Evolutionary conservation across 2,329 filamentous ascomycete genomes (phyloP).

Genomic region (Pleurostoma richardsiae): DNA sequence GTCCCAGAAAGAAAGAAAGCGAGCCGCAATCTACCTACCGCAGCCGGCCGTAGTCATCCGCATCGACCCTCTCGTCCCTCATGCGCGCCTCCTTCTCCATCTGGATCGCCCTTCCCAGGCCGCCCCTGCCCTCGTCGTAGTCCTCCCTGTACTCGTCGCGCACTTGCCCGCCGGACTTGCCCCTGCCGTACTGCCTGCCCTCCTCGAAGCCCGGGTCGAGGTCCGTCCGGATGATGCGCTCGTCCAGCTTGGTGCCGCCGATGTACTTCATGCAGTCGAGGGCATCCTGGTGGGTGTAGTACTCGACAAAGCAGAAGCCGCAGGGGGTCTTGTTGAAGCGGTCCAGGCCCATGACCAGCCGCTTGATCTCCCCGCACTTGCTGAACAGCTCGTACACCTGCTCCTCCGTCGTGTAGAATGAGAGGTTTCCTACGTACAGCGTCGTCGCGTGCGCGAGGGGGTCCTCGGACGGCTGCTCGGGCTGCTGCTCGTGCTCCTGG

Average conservation of each 20-base stretch:
- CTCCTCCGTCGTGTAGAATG: slow-evolving; percentile 98
- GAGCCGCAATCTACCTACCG: slow-evolving; percentile 28
- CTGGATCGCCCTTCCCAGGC: slow-evolving; percentile 74
- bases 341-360: slow-evolving; percentile 95
- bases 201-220: slow-evolving; percentile 94
- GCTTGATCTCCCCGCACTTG: slow-evolving; percentile 97
- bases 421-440: slow-evolving; percentile 96
- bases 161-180: slow-evolving; percentile 94
- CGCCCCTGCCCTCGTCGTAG: slow-evolving; percentile 90
- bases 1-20: too few species aligned
- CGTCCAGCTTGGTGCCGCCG: slow-evolving; percentile 95
- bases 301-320: slow-evolving; percentile 99
- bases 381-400: slow-evolving; percentile 96
- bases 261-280: slow-evolving; percentile 99
- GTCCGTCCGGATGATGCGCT: slow-evolving; percentile 93
- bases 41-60: slow-evolving; percentile 54
- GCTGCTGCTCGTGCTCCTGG: slow-evolving; percentile 37
- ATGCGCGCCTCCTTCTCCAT: slow-evolving; percentile 16
- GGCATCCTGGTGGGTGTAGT: slow-evolving; percentile 96
- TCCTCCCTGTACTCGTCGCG: slow-evolving; percentile 97
- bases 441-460: slow-evolving; percentile 85
- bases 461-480: slow-evolving; percentile 61
- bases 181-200: slow-evolving; percentile 90
- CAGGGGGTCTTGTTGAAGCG: slow-evolving; percentile 97
- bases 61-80: slow-evolving; percentile 34